Percentiles rank a stretch among this genome's conserved stretches.
phyloP scores from a whole-genome alignment of 805 yeast species.

The Henningerozyma blattae region DNA sequence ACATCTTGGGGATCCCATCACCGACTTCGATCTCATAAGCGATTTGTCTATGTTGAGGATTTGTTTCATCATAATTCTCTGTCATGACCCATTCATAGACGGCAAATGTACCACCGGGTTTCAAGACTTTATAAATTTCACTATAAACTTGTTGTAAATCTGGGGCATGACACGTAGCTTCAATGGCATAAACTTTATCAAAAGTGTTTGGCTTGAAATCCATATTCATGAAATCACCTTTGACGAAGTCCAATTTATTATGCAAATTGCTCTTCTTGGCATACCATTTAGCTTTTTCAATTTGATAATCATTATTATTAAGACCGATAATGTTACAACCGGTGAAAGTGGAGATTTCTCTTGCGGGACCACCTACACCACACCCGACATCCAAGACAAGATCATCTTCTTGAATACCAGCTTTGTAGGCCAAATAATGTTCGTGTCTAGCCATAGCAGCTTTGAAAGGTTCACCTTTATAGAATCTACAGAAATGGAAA shows the following conservation, averaged over 20 bases:
- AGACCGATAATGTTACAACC: constrained; percentile 79
- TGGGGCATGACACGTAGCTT: constrained; percentile 98
- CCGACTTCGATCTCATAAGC: constrained; percentile 97
- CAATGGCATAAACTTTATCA: constrained; percentile 96
- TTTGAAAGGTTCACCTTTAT: constrained; percentile 82
- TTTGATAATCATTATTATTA: constrained; percentile 95
- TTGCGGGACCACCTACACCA: constrained; percentile 99
- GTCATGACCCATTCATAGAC: constrained; percentile 99
- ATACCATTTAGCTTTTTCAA: constrained; percentile 78
- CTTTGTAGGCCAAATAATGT: constrained; percentile 83
- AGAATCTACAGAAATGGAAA: constrained; percentile 93
- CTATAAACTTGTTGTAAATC: constrained; percentile 89
- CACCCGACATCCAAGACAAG: constrained; percentile 95
- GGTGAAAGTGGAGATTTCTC: constrained; percentile 89
- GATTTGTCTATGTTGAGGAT: constrained; percentile 82
- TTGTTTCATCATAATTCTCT: constrained; percentile 75
- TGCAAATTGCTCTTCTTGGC: constrained; percentile 54
- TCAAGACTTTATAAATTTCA: constrained; percentile 87
- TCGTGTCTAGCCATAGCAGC: constrained; percentile 97
- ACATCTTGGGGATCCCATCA: constrained; percentile 99
- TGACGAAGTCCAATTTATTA: constrained; percentile 71
- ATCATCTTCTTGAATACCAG: constrained; percentile 68
- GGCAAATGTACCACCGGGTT: constrained; percentile 97
- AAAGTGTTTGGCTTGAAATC: constrained; percentile 82
- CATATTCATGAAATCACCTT: constrained; percentile 99